A percentile compares a stretch with the other conserved stretches of the same genome.
phyloP scores from a whole-genome alignment of 331 rosid species.

The Prunus yedoensis region DNA sequence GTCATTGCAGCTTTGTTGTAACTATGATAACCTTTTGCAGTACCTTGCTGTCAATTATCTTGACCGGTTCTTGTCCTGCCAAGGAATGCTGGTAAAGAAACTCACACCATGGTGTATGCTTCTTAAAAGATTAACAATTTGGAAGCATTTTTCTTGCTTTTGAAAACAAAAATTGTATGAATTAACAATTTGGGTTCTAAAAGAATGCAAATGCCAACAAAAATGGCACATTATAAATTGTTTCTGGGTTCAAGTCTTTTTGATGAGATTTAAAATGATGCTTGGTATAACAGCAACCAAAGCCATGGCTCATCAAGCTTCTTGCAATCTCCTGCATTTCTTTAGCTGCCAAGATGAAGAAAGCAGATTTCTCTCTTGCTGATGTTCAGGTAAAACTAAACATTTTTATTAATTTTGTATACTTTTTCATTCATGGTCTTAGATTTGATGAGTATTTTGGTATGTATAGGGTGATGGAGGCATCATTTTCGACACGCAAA shows the following conservation, averaged over 20 bases:
- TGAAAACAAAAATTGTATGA: neutral
- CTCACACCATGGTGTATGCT: neutral
- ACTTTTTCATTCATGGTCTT: neutral
- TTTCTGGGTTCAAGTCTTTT: conserved; percentile 12
- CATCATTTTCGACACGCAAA: conserved; percentile 68
- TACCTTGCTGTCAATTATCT: conserved; percentile 85
- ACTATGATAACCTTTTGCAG: conserved; percentile 55
- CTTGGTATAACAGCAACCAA: conserved; percentile 53
- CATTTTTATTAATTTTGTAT: neutral
- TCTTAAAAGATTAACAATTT: neutral
- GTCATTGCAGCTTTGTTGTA: conserved; percentile 47
- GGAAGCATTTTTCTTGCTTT: neutral
- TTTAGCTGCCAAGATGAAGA: conserved; percentile 80
- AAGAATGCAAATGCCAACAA: conserved; percentile 3
- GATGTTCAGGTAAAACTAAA: conserved; percentile 56
- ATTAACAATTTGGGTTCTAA: neutral
- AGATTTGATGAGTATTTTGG: neutral
- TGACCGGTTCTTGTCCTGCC: conserved; percentile 81
- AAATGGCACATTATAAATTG: neutral
- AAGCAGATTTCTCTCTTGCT: conserved; percentile 48
- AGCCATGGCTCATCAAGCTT: conserved; percentile 82
- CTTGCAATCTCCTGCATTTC: conserved; percentile 79
- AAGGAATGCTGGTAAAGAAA: conserved; percentile 56
- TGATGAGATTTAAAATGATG: conserved; percentile 37
- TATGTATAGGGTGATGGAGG: conserved; percentile 50